Conservation (phyloP, 2,329 filamentous ascomycete genomes). For the Alternaria triticimaculans region DNA sequence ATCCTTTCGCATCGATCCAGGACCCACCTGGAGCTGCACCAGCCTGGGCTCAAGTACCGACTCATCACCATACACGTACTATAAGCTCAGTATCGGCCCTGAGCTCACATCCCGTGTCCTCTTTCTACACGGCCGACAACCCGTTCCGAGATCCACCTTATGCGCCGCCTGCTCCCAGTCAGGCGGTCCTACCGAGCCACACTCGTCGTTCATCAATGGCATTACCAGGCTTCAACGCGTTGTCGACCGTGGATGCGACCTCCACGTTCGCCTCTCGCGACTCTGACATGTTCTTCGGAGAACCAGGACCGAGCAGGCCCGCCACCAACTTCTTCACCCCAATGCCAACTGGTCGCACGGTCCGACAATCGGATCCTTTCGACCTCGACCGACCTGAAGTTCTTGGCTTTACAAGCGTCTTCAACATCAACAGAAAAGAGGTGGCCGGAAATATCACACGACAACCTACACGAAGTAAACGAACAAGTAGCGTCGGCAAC, state of each 20-base stretch:
- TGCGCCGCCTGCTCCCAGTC: slow-evolving; percentile 29
- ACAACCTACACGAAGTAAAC: slow-evolving; percentile 33
- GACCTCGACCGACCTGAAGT: slow-evolving; percentile 51
- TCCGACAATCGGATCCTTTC: slow-evolving; percentile 50
- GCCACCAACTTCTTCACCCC: slow-evolving; percentile 35
- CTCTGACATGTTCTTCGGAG: slow-evolving; percentile 39
- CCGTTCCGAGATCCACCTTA: slow-evolving; percentile 38
- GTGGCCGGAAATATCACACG: slow-evolving; percentile 40
- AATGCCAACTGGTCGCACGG: slow-evolving; percentile 27
- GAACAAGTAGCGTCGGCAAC: slow-evolving; percentile 39
- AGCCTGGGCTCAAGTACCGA: slow-evolving; percentile 30
- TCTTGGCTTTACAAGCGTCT: slow-evolving; percentile 41
- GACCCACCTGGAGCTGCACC: slow-evolving; percentile 35
- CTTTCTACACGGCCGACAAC: slow-evolving; percentile 29
- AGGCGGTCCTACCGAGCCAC: slow-evolving; percentile 32
- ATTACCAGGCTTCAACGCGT: slow-evolving; percentile 19
- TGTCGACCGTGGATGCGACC: slow-evolving; percentile 29
- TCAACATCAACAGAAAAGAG: slow-evolving; percentile 32
- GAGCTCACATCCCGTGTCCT: slow-evolving; percentile 38
- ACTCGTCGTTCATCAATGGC: slow-evolving; percentile 29
- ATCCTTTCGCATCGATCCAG: slow-evolving; percentile 41
- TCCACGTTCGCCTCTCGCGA: slow-evolving; percentile 33
- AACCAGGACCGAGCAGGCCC: slow-evolving; percentile 45
- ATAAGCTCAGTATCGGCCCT: slow-evolving; percentile 40
- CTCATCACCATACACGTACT: slow-evolving; percentile 33